A percentile compares a stretch with the other conserved stretches of the same genome.
phyloP scores from a whole-genome alignment of 768 basidiomycete genomes.

The Saitozyma sp. region DNA sequence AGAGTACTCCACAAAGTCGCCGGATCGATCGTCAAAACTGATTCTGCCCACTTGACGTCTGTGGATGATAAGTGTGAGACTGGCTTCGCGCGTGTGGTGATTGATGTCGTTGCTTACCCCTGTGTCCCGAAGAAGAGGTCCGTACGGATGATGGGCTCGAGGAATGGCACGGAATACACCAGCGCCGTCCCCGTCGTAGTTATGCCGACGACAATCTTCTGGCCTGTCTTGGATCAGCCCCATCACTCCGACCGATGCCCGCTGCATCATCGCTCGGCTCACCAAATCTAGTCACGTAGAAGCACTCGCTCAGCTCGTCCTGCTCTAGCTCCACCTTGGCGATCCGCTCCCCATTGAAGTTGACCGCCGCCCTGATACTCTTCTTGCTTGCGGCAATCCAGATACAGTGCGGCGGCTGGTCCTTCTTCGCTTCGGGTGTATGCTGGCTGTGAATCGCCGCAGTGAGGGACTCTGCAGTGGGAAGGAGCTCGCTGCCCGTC shows the following conservation, averaged over 20 bases:
- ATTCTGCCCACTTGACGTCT: constrained; percentile 45
- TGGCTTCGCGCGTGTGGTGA: background rate
- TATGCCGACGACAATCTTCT: constrained; percentile 47
- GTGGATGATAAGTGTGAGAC: background rate
- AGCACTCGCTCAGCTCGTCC: constrained; percentile 59
- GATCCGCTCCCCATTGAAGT: constrained; percentile 67
- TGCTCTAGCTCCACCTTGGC: constrained; percentile 69
- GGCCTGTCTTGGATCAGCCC: constrained; percentile 27
- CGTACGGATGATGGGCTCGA: constrained; percentile 43
- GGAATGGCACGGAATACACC: constrained; percentile 46
- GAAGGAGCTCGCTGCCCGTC: constrained; percentile 55
- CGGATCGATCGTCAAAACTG: constrained; percentile 50
- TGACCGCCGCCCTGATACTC: constrained; percentile 61
- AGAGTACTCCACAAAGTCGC: constrained; percentile 51
- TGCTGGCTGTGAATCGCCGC: constrained; percentile 56
- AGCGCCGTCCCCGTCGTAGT: constrained; percentile 41
- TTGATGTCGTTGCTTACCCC: constrained; percentile 15
- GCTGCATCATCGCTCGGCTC: constrained; percentile 24
- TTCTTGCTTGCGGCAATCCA: constrained; percentile 63
- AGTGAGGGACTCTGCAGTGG: constrained; percentile 48
- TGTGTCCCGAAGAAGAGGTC: constrained; percentile 37
- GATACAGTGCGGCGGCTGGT: constrained; percentile 51
- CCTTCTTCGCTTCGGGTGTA: constrained; percentile 50
- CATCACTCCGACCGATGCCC: no score
- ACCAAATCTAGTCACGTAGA: constrained; percentile 64